A percentile compares a stretch with the other conserved stretches of the same genome.
phyloP scores from a whole-genome alignment of 345 rosid genomes.

The Brassica carinata region DNA sequence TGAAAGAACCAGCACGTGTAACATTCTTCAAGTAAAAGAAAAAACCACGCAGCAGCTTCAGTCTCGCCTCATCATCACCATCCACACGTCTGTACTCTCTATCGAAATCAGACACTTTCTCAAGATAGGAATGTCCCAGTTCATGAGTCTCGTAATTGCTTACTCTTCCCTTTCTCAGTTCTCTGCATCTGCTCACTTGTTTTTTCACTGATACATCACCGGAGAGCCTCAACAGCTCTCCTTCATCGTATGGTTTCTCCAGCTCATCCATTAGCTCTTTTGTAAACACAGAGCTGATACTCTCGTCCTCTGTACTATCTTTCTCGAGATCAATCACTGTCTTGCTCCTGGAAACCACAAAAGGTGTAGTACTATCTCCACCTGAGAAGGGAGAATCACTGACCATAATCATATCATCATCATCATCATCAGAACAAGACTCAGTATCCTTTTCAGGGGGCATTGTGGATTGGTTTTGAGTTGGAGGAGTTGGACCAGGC shows the following conservation, averaged over 20 bases:
- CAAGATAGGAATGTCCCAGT: slow-evolving; percentile 24
- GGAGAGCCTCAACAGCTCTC: slow-evolving; percentile 20
- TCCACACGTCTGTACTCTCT: slow-evolving; percentile 19
- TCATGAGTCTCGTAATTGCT: neutral
- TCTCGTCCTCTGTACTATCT: slow-evolving; percentile 9
- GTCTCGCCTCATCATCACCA: slow-evolving; percentile 22
- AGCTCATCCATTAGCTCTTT: slow-evolving; percentile 17
- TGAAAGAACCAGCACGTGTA: slow-evolving; percentile 30
- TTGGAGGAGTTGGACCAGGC: neutral
- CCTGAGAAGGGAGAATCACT: slow-evolving; percentile 25
- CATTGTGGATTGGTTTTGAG: slow-evolving; percentile 8
- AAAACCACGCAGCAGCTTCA: slow-evolving; percentile 36
- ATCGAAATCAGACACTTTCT: slow-evolving; percentile 25
- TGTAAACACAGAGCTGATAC: neutral
- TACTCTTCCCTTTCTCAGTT: slow-evolving; percentile 35
- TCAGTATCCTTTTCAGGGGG: slow-evolving; percentile 9
- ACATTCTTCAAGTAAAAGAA: slow-evolving; percentile 37
- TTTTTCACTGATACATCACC: neutral
- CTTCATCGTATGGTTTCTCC: slow-evolving; percentile 16
- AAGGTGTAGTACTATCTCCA: slow-evolving; percentile 24
- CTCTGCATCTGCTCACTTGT: slow-evolving; percentile 20
- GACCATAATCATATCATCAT: slow-evolving; percentile 20
- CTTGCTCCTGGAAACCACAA: slow-evolving; percentile 33
- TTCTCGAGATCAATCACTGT: slow-evolving; percentile 27
- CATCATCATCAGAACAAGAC: slow-evolving; percentile 18